phyloP scores from a whole-genome alignment of 2,329 filamentous ascomycete species.

The Nothopassalora personata region DNA sequence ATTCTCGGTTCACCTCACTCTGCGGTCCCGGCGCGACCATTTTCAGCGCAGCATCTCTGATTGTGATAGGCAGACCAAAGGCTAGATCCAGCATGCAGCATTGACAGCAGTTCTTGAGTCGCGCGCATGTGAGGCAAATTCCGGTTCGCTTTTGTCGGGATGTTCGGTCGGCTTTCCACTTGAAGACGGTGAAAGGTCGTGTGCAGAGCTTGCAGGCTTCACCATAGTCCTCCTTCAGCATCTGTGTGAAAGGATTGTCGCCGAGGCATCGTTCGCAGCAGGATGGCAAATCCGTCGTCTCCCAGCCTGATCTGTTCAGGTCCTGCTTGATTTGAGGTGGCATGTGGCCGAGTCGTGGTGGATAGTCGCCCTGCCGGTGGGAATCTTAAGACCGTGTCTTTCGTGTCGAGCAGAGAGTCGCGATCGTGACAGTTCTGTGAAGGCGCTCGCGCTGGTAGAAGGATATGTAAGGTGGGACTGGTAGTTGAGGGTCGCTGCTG shows the following conservation, averaged over 20 bases:
- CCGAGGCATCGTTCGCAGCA: slow-evolving; percentile 90
- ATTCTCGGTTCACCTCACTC: slow-evolving; percentile 91
- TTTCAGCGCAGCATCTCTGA: slow-evolving; percentile 92
- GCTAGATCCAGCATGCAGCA: slow-evolving; percentile 97
- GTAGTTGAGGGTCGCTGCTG: neutral
- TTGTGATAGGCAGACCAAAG: slow-evolving; percentile 89
- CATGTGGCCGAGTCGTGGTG: slow-evolving; percentile 46
- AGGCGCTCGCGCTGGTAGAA: neutral
- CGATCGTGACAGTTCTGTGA: neutral
- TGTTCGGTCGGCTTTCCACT: slow-evolving; percentile 89
- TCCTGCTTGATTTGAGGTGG: slow-evolving; percentile 94
- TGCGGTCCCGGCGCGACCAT: slow-evolving; percentile 93
- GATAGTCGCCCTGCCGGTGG: no score
- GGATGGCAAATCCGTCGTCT: slow-evolving; percentile 83
- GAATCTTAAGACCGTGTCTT: neutral
- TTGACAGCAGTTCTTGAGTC: slow-evolving; percentile 98
- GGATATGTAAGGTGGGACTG: neutral
- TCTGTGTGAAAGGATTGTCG: slow-evolving; percentile 96
- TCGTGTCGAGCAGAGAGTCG: neutral
- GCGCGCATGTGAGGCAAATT: slow-evolving; percentile 93
- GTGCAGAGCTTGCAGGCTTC: slow-evolving; percentile 70
- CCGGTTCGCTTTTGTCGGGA: slow-evolving; percentile 88
- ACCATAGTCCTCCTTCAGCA: slow-evolving; percentile 96
- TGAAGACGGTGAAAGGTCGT: slow-evolving; percentile 89
- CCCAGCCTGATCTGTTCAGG: slow-evolving; percentile 91